A percentile compares a stretch with the other conserved stretches of the same genome.
phyloP scores from a whole-genome alignment of 805 yeast genomes.

The Candida qinlingensis region DNA sequence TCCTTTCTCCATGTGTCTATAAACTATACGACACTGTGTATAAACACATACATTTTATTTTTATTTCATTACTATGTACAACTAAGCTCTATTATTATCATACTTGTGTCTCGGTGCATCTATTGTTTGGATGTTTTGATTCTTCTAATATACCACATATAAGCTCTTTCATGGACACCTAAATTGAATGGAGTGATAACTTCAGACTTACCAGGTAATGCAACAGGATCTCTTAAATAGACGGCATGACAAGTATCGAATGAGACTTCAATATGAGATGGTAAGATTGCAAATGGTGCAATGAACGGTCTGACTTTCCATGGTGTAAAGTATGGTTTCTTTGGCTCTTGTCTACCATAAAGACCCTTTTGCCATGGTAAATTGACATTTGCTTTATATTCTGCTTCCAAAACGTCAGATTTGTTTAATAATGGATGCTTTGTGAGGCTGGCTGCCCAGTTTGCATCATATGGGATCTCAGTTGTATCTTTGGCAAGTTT shows the following conservation, averaged over 20 bases:
- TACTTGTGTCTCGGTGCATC: background rate
- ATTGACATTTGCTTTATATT: conserved; percentile 42
- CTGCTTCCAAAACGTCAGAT: conserved; percentile 46
- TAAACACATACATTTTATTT: background rate
- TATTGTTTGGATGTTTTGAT: conserved; percentile 35
- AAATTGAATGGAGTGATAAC: conserved; percentile 85
- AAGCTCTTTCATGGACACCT: conserved; percentile 86
- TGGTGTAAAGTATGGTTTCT: conserved; percentile 88
- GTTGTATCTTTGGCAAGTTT: conserved; percentile 21
- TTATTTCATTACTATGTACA: background rate
- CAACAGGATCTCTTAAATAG: conserved; percentile 94
- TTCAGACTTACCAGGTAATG: conserved; percentile 95
- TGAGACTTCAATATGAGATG: conserved; percentile 86
- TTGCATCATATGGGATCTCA: conserved; percentile 39
- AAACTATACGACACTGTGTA: background rate
- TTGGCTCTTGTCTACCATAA: conserved; percentile 74
- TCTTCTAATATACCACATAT: conserved; percentile 84
- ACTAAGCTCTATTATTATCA: background rate
- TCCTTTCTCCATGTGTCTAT: background rate
- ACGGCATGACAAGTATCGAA: conserved; percentile 93
- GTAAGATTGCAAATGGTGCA: conserved; percentile 88
- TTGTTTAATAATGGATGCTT: conserved; percentile 39
- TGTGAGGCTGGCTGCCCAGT: conserved; percentile 44
- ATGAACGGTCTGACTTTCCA: conserved; percentile 94
- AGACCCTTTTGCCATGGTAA: conserved; percentile 81